These are phyloP conservation scores for Pseudomassariella vexata DNA, from an alignment of 2,329 filamentous ascomycete species.

Conservation along the genomic window DNA sequence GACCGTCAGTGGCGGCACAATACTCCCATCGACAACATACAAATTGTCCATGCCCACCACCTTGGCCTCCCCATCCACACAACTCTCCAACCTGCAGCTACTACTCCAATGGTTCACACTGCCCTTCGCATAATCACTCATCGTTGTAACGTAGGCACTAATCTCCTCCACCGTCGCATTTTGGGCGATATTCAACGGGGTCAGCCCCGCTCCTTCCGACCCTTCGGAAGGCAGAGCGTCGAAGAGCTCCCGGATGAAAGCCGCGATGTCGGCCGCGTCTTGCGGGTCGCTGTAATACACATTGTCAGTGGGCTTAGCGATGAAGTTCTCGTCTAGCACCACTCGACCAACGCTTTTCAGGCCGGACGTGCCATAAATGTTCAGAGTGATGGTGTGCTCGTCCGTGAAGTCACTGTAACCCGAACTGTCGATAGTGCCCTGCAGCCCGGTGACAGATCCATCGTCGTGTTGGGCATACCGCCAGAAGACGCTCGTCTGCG, in stretches of 20 bases:
- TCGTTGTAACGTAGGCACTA: constrained; percentile 41
- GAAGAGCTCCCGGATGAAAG: constrained; percentile 46
- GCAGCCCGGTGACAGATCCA: constrained; percentile 36
- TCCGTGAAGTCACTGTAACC: constrained; percentile 33
- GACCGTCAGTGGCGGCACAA: constrained; percentile 43
- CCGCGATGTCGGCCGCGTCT: constrained; percentile 41
- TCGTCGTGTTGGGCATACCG: constrained; percentile 35
- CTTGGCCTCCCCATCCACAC: constrained; percentile 39
- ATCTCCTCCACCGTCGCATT: constrained; percentile 42
- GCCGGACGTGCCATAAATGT: constrained; percentile 52
- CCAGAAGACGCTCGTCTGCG: constrained; percentile 49
- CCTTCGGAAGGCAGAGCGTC: constrained; percentile 26
- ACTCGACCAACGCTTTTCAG: constrained; percentile 42
- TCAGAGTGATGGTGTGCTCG: constrained; percentile 46
- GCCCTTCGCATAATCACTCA: constrained; percentile 40
- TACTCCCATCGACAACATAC: constrained; percentile 45
- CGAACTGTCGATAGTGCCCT: constrained; percentile 46
- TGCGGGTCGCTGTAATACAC: constrained; percentile 42
- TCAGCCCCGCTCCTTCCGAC: constrained; percentile 30
- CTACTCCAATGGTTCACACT: constrained; percentile 49
- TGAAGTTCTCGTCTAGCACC: constrained; percentile 35
- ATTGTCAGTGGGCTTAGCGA: too few species aligned
- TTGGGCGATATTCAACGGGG: constrained; percentile 40
- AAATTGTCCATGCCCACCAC: constrained; percentile 44
- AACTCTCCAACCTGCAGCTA: constrained; percentile 42